Conservation (phyloP, 306 rosid species). For the Quercus mongolica region DNA sequence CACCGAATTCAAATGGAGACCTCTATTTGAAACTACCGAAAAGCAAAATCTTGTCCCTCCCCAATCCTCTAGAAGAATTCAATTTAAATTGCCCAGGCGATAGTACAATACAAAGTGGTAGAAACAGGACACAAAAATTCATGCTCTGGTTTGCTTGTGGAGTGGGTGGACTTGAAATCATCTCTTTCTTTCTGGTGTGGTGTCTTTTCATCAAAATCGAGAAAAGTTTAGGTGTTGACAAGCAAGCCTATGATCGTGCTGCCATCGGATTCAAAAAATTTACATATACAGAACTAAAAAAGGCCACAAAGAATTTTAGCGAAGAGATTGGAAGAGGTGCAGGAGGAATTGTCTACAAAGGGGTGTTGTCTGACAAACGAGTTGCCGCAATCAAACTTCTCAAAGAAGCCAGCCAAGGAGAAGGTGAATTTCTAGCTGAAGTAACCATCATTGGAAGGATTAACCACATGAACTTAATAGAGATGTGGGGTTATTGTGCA, state of each 20-base stretch:
- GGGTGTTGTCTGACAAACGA: slow-evolving; percentile 20
- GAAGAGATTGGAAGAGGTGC: slow-evolving; percentile 66
- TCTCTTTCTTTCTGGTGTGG: slow-evolving; percentile 14
- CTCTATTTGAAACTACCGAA: slow-evolving; percentile 21
- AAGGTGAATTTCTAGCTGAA: no score
- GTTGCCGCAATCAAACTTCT: no score
- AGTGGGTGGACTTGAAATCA: slow-evolving; percentile 26
- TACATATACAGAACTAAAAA: slow-evolving; percentile 43
- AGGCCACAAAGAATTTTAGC: slow-evolving; percentile 36
- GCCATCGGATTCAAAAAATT: slow-evolving; percentile 49
- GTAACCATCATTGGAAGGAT: no score
- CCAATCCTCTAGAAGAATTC: background rate
- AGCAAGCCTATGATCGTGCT: slow-evolving; percentile 30
- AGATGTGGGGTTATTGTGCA: no score
- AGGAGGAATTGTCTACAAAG: slow-evolving; percentile 57
- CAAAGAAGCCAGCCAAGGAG: no score
- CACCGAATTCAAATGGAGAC: background rate
- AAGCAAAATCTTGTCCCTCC: background rate
- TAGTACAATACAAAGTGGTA: background rate
- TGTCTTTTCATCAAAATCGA: background rate
- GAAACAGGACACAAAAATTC: background rate
- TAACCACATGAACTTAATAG: no score
- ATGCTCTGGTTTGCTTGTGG: slow-evolving; percentile 15
- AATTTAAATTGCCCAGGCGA: background rate
- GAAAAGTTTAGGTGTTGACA: background rate